Evolutionary conservation across 2,329 filamentous ascomycete species (phyloP).

Genomic region (Zelopaecilomyces penicillatus): DNA sequence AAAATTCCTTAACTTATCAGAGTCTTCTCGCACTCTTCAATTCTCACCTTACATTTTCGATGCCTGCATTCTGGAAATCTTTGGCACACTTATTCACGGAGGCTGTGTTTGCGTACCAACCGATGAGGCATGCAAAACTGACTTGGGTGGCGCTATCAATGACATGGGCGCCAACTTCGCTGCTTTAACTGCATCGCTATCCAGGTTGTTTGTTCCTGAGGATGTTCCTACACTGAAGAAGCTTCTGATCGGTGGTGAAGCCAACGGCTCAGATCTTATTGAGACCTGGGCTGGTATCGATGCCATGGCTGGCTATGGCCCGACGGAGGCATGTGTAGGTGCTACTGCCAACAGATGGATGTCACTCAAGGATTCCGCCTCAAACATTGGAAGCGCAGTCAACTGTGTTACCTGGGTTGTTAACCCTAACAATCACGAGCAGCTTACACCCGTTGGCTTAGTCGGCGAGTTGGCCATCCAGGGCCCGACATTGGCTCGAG

Average conservation of each 20-base stretch:
- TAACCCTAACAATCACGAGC: conserved; percentile 14
- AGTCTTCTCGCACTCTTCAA: conserved; percentile 3
- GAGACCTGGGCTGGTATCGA: too few species aligned
- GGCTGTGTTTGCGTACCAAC: conserved; percentile 17
- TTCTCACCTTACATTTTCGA: conserved; percentile 14
- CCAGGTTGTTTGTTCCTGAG: neutral
- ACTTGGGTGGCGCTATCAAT: conserved; percentile 11
- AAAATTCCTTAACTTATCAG: neutral
- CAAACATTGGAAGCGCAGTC: neutral
- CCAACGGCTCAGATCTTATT: too few species aligned
- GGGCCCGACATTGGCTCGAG: conserved; percentile 37
- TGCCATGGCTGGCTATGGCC: too few species aligned
- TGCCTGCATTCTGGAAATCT: conserved; percentile 14
- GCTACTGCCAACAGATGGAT: too few species aligned
- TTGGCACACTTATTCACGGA: conserved; percentile 14
- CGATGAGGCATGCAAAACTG: conserved; percentile 11
- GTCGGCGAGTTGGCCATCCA: conserved; percentile 27
- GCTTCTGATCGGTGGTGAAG: neutral
- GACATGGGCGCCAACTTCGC: conserved; percentile 11
- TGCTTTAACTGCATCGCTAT: conserved; percentile 6
- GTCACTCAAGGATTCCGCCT: neutral
- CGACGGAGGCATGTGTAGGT: too few species aligned
- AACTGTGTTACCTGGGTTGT: conserved; percentile 20
- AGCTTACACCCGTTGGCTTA: conserved; percentile 19
- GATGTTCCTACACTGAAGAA: neutral